Conservation (phyloP, 2,329 filamentous ascomycete species). For the Ophiognomonia clavigignenti-juglandacearum region DNA sequence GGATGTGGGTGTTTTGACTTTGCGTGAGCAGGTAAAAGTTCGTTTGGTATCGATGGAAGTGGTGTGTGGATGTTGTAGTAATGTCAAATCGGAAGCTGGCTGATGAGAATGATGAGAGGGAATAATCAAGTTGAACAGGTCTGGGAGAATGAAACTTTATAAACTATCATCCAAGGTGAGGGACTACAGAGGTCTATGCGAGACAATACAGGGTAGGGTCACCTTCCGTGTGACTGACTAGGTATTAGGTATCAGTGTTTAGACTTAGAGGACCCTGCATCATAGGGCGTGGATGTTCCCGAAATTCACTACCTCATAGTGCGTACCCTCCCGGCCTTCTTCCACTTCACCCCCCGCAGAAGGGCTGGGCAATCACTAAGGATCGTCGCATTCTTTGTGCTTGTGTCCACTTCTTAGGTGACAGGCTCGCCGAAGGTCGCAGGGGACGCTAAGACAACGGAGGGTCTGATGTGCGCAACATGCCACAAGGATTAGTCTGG, state of each 20-base stretch:
- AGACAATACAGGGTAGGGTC: neutral
- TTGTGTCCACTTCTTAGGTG: too few relatives aligned
- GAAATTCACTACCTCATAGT: constrained; percentile 13
- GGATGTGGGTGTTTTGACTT: neutral
- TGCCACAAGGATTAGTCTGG: neutral
- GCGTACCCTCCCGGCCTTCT: constrained; percentile 12
- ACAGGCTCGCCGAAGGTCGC: constrained; percentile 5
- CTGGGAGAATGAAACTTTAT: neutral
- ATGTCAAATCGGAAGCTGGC: neutral
- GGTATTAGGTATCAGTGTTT: too few relatives aligned
- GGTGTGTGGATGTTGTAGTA: neutral
- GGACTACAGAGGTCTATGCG: neutral
- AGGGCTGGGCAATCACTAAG: constrained; percentile 9
- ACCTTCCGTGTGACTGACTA: too few relatives aligned
- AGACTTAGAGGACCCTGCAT: constrained; percentile 3
- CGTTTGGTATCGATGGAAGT: neutral
- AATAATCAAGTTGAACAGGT: neutral
- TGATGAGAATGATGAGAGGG: neutral
- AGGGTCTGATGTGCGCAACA: constrained; percentile 13
- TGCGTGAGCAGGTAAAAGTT: neutral
- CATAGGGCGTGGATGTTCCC: neutral
- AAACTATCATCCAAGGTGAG: neutral
- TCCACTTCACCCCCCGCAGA: constrained; percentile 5
- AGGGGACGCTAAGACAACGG: constrained; percentile 8
- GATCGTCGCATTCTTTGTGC: too few relatives aligned